Evolutionary conservation across 805 yeast genomes (phyloP).

Genomic region (Gaillardinia entomophila): DNA sequence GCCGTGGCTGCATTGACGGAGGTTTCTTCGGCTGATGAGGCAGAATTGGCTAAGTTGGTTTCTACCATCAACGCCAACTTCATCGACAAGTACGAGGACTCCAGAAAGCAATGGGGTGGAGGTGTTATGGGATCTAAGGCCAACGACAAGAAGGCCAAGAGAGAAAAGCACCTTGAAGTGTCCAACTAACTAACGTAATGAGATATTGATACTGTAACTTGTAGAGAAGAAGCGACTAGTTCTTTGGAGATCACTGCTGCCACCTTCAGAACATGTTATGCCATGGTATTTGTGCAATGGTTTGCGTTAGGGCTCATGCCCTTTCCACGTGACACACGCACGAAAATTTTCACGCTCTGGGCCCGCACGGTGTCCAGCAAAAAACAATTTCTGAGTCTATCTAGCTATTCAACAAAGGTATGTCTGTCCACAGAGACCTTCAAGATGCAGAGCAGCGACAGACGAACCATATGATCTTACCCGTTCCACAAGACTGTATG

Average conservation of each 20-base stretch:
- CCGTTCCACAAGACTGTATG: too few relatives aligned
- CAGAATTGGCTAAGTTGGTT: conserved; percentile 87
- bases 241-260: too few relatives aligned
- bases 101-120: conserved; percentile 99
- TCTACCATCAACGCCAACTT: conserved; percentile 93
- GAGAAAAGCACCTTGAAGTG: conserved; percentile 37
- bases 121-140: conserved; percentile 97
- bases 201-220: neutral
- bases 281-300: neutral
- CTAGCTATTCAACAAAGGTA: neutral
- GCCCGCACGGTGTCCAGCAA: neutral
- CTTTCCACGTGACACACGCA: neutral
- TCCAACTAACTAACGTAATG: neutral
- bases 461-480: too few relatives aligned
- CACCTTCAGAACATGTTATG: too few relatives aligned
- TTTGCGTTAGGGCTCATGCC: neutral
- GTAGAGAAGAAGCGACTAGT: conserved; percentile 1
- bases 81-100: conserved; percentile 88
- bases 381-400: neutral
- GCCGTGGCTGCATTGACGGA: conserved; percentile 97
- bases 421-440: too few relatives aligned
- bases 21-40: conserved; percentile 90
- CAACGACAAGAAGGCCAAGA: conserved; percentile 76
- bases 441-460: too few relatives aligned
- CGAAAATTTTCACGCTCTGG: neutral